These are phyloP conservation scores for Flaveria ramosissima DNA, from an alignment of 129 eudicot species.

Conservation along the genomic window DNA sequence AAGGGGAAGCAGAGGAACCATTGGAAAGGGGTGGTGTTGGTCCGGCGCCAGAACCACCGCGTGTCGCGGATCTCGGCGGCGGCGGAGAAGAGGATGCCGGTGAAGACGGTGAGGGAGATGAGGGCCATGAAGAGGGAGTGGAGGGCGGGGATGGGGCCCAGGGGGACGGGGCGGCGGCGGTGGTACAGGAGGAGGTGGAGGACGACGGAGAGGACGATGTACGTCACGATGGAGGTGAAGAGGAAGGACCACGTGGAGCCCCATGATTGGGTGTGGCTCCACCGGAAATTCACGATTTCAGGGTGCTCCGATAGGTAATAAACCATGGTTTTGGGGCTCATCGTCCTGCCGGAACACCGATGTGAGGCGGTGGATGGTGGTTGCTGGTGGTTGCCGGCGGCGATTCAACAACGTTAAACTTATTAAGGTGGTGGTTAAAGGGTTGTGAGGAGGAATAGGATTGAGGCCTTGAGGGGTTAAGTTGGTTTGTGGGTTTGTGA, in stretches of 20 bases:
- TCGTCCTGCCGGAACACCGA: conserved; percentile 32
- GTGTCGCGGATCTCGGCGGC: conserved; percentile 90
- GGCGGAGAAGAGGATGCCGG: conserved; percentile 73
- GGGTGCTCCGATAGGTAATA: conserved; percentile 90
- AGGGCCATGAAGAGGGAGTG: conserved; percentile 68
- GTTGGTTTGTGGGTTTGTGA: too few relatives aligned
- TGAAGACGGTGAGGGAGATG: conserved; percentile 66
- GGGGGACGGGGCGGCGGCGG: conserved; percentile 58
- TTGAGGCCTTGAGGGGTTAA: conserved; percentile 10
- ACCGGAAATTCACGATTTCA: conserved; percentile 56
- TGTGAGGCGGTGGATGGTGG: conserved; percentile 7
- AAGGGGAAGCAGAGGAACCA: conserved; percentile 89
- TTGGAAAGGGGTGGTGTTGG: conserved; percentile 64
- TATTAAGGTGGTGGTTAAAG: not conserved
- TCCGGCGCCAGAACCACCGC: conserved; percentile 81
- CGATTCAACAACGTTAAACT: not conserved
- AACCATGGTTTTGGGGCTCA: conserved; percentile 33
- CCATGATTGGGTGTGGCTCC: conserved; percentile 77
- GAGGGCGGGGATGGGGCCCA: conserved; percentile 73
- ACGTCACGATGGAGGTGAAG: conserved; percentile 54
- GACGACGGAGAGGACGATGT: conserved; percentile 49
- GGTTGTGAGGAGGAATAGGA: not conserved
- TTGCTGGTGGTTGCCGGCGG: conserved; percentile 4
- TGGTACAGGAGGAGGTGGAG: conserved; percentile 55
- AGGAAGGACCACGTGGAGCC: conserved; percentile 88